Evolutionary conservation across 78 protist species (phyloP), one percentile per base, ranked within the genome.

Genomic region (Guillardia theta): DNA sequence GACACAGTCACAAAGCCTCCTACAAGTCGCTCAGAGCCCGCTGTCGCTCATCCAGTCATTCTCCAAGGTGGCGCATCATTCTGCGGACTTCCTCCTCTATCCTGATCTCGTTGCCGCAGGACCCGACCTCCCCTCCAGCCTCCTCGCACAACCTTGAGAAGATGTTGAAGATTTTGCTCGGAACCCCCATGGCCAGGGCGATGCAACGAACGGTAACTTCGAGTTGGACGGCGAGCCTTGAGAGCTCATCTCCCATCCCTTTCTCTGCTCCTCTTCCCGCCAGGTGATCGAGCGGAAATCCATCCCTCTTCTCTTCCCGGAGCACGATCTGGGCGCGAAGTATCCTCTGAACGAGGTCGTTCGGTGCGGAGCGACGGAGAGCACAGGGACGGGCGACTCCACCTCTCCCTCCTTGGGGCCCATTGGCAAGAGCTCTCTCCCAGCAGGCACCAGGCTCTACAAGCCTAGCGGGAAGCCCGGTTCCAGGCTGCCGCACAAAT

Each of bases 261-360:
- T 53, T 12, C 18, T 18, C 33, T 18, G 62, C 62, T 12, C 62
- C 62, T 21, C 18, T 12, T 36, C 83, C 3, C 36, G 41, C 41
- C 27, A 24, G 83, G 83, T 33, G 10, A 12, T 22, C 41, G 83
- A 12, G 36, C 83, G 83, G 46, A 22, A 12, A 22, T 24, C 41
- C 45, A 70, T 70, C 83, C 83, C 83, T 43, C n/a, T 70, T 36
- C 83, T 70, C 83, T 70, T 70, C 83, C 83, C 83, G 27, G 36
- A 24, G 46, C 41, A 10, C 45, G 83, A 70, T 24, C 83, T 70
- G 21, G 83, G 83, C 83, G 22, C 41, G 21, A 3, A 15, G 46
- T 70, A 33, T 12, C 83, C 45, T 24, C 45, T 24, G 46, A 43
- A 24, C 0, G 36, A 22, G 36, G 41, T 24, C 83, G 45, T 33